Conservation (phyloP, 2,329 filamentous ascomycete genomes). For the Zasmidium citrigriseum region DNA sequence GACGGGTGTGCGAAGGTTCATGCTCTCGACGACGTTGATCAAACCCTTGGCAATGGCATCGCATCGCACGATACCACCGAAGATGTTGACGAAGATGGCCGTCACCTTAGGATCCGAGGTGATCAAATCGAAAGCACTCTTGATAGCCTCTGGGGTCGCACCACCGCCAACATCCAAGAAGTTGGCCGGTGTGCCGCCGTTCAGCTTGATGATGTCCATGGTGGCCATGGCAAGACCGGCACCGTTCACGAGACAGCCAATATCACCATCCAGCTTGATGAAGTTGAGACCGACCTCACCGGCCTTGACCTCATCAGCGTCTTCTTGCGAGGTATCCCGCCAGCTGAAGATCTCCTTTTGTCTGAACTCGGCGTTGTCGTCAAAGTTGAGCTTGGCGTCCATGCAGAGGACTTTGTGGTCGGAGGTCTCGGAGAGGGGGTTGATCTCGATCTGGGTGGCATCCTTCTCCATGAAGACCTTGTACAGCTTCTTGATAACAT, state of each 20-base stretch:
- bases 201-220: slow-evolving; percentile 99
- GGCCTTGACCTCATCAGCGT: slow-evolving; percentile 95
- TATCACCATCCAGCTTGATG: slow-evolving; percentile 99
- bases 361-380: slow-evolving; percentile 98
- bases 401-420: slow-evolving; percentile 98
- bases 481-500: slow-evolving; percentile 98
- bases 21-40: slow-evolving; percentile 89
- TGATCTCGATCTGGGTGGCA: slow-evolving; percentile 99
- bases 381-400: slow-evolving; percentile 98
- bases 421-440: slow-evolving; percentile 95
- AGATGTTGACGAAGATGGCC: slow-evolving; percentile 99
- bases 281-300: slow-evolving; percentile 95
- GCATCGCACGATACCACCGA: slow-evolving; percentile 96
- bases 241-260: slow-evolving; percentile 98
- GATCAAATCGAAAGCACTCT: slow-evolving; percentile 97
- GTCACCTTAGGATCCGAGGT: slow-evolving; percentile 97
- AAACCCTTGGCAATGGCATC: slow-evolving; percentile 96
- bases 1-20: slow-evolving; percentile 96
- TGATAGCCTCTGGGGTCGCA: slow-evolving; percentile 94
- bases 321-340: slow-evolving; percentile 94
- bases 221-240: slow-evolving; percentile 99
- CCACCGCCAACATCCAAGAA: slow-evolving; percentile 98
- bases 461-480: slow-evolving; percentile 98
- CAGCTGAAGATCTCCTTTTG: slow-evolving; percentile 94
- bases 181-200: slow-evolving; percentile 93